Percentiles rank a stretch among this genome's conserved stretches.
These are phyloP conservation scores for Noccaea caerulescens DNA, from an alignment of 345 rosid genomes.

Conservation along the genomic window DNA sequence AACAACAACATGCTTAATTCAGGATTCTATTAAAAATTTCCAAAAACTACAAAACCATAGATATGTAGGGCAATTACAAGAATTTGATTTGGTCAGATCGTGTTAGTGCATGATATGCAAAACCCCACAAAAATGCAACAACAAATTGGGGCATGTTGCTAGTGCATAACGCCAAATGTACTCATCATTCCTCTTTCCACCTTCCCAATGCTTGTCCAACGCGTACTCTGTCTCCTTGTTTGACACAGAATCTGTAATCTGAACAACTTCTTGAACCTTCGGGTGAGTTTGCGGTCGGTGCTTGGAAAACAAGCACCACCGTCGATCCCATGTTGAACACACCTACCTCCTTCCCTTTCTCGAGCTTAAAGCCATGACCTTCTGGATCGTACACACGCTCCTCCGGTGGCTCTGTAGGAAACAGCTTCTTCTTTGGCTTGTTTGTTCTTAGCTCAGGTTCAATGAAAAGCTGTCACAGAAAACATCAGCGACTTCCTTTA, in stretches of 20 bases:
- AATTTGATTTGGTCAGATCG: slow-evolving; percentile 8
- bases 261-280: slow-evolving; percentile 48
- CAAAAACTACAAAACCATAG: not conserved
- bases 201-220: slow-evolving; percentile 83
- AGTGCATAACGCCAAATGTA: slow-evolving; percentile 10
- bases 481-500: slow-evolving; percentile 4
- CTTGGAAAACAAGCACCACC: slow-evolving; percentile 90
- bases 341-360: slow-evolving; percentile 88
- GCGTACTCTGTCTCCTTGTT: slow-evolving; percentile 67
- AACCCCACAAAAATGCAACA: not conserved
- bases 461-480: slow-evolving; percentile 68
- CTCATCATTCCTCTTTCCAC: slow-evolving; percentile 55
- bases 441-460: slow-evolving; percentile 88
- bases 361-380: slow-evolving; percentile 69
- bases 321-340: slow-evolving; percentile 96
- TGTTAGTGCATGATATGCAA: slow-evolving; percentile 15
- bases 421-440: slow-evolving; percentile 66
- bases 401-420: slow-evolving; percentile 65
- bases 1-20: not conserved
- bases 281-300: slow-evolving; percentile 56
- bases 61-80: slow-evolving; percentile 4
- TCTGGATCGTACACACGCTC: slow-evolving; percentile 73
- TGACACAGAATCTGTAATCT: slow-evolving; percentile 63
- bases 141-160: not conserved
- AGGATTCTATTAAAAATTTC: not conserved